A percentile compares a stretch with the other conserved stretches of the same genome.
These are phyloP conservation scores for Logfia minima DNA, from an alignment of 129 eudicot genomes.

Conservation along the genomic window DNA sequence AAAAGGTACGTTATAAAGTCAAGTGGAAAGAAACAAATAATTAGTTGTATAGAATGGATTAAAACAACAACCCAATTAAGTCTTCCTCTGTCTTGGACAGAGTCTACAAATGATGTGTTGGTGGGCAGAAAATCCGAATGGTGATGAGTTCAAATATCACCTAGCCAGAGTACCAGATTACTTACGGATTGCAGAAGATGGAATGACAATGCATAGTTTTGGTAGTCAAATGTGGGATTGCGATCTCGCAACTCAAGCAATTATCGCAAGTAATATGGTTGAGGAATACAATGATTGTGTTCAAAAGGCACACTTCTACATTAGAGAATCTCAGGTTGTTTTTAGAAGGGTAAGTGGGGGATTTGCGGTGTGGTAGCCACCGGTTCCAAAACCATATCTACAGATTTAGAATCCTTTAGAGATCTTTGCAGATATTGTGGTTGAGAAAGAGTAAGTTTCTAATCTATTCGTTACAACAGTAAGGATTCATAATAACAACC, in stretches of 20 bases:
- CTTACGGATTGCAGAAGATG: conserved; percentile 84
- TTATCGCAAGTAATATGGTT: conserved; percentile 53
- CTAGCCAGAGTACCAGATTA: conserved; percentile 70
- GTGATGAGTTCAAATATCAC: conserved; percentile 64
- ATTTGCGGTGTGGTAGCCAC: conserved; percentile 70
- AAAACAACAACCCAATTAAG: neutral
- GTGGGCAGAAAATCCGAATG: conserved; percentile 69
- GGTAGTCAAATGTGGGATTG: conserved; percentile 87
- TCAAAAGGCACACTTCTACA: conserved; percentile 56
- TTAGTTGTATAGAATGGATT: neutral
- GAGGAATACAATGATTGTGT: conserved; percentile 72
- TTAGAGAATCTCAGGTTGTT: conserved; percentile 70
- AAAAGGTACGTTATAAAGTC: conserved; percentile 39
- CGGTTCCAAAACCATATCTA: conserved; percentile 53
- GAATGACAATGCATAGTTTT: conserved; percentile 80
- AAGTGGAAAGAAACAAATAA: neutral
- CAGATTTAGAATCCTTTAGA: conserved; percentile 70
- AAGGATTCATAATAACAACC: neutral
- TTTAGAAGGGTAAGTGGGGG: conserved; percentile 42
- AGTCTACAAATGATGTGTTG: conserved; percentile 88
- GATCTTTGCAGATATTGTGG: conserved; percentile 62
- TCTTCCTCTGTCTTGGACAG: conserved; percentile 19
- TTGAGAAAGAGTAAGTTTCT: conserved; percentile 59
- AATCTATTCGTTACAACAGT: neutral
- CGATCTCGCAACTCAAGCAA: conserved; percentile 60